Conservation (phyloP, 2,329 filamentous ascomycete species). For the Emergomyces orientalis region DNA sequence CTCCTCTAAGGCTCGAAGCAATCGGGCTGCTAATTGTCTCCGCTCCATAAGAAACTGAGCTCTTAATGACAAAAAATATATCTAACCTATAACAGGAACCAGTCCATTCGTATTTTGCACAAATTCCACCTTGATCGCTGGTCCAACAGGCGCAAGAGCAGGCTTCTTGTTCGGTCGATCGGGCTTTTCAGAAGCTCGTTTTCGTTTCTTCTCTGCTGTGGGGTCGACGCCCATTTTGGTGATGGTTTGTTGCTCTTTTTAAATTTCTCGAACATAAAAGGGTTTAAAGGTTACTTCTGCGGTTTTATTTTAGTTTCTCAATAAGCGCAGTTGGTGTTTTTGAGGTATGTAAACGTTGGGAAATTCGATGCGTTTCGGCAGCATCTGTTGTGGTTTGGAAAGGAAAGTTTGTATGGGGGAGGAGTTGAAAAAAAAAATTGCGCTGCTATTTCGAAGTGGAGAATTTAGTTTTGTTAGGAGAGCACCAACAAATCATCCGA, state of each 20-base stretch:
- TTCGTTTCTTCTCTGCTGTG: conserved; percentile 42
- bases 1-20: too few species aligned
- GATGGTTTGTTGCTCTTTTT: background rate
- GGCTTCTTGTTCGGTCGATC: conserved; percentile 43
- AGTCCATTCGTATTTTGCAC: conserved; percentile 40
- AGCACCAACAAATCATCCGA: background rate
- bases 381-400: background rate
- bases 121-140: conserved; percentile 38
- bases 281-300: background rate
- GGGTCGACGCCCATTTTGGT: conserved; percentile 27
- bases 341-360: background rate
- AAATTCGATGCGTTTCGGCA: background rate
- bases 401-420: background rate
- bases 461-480: background rate
- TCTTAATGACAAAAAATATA: background rate
- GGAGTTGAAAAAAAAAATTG: background rate
- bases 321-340: background rate
- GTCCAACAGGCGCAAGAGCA: conserved; percentile 30
- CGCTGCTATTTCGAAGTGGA: background rate
- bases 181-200: conserved; percentile 37
- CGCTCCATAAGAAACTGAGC: background rate
- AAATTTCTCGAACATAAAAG: background rate
- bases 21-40: background rate
- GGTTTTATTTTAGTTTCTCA: background rate
- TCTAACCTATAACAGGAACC: conserved; percentile 42